These are phyloP conservation scores for Nadsonia starkeyi-henricii DNA, from an alignment of 1,139 yeast genomes.

Conservation along the genomic window DNA sequence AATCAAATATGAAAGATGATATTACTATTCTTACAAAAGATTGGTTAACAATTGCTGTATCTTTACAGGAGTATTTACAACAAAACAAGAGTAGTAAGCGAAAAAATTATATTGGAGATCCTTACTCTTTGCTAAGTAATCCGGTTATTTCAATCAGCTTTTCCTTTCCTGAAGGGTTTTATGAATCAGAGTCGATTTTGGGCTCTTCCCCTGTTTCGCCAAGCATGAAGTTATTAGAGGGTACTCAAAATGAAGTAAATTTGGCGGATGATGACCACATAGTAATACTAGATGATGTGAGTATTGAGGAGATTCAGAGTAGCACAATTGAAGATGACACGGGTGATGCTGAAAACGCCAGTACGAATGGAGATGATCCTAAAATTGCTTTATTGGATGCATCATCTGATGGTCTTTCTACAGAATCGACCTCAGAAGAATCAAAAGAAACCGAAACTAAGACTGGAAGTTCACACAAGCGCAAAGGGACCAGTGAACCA, in stretches of 20 bases:
- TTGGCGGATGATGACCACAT: background rate
- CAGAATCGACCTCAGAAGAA: background rate
- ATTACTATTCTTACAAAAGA: conserved; percentile 15
- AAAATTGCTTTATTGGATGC: background rate
- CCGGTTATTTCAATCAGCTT: conserved; percentile 15
- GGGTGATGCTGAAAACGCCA: background rate
- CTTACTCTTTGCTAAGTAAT: conserved; percentile 12
- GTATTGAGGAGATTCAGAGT: background rate
- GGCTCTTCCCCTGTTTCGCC: background rate
- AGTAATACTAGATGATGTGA: background rate
- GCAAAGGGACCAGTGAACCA: conserved; percentile 5
- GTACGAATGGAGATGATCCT: background rate
- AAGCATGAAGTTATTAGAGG: background rate
- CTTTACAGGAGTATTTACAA: conserved; percentile 69
- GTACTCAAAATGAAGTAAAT: background rate
- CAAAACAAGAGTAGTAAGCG: conserved; percentile 33
- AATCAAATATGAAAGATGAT: conserved; percentile 8
- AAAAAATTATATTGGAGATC: conserved; percentile 14
- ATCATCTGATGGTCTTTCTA: background rate
- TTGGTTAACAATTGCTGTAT: conserved; percentile 77
- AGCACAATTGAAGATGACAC: background rate
- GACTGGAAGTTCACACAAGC: background rate
- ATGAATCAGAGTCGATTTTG: background rate
- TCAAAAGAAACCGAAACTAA: background rate
- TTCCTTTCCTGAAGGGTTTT: conserved; percentile 14